Conservation (phyloP, 495 filamentous ascomycete species). For the Hypoxylon intermedium region DNA sequence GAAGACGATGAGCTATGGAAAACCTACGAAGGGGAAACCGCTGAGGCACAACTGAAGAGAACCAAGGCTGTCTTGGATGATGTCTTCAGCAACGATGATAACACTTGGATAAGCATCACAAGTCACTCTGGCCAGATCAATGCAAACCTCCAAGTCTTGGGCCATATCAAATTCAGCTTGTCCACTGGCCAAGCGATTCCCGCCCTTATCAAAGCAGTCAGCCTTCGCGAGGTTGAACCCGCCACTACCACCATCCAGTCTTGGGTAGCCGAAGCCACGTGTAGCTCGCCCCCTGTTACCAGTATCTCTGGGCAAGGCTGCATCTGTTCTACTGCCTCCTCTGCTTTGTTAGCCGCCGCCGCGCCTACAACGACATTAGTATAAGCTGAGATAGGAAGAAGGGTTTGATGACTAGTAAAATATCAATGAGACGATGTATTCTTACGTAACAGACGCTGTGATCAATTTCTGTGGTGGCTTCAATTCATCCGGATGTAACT, state of each 20-base stretch:
- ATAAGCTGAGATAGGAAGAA: background rate
- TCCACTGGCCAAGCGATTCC: constrained; percentile 75
- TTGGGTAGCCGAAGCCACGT: constrained; percentile 58
- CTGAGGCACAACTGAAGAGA: constrained; percentile 62
- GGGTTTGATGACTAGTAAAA: constrained; percentile 2
- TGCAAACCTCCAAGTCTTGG: constrained; percentile 61
- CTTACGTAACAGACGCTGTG: background rate
- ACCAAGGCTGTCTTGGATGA: constrained; percentile 64
- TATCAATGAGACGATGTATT: constrained; percentile 2
- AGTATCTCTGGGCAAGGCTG: constrained; percentile 53
- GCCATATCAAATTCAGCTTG: constrained; percentile 66
- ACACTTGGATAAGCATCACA: constrained; percentile 69
- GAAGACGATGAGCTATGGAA: constrained; percentile 70
- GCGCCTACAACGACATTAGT: constrained; percentile 11
- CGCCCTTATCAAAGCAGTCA: constrained; percentile 67
- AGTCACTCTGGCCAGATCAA: constrained; percentile 72
- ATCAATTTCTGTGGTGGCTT: constrained; percentile 2
- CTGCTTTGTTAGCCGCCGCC: constrained; percentile 20
- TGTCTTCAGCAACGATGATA: constrained; percentile 66
- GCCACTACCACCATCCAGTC: constrained; percentile 47
- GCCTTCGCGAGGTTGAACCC: constrained; percentile 19
- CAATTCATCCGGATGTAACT: constrained; percentile 19
- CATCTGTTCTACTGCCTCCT: constrained; percentile 54
- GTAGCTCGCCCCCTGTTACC: constrained; percentile 57
- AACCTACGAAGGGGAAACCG: constrained; percentile 61